Percentiles rank a stretch among this genome's conserved stretches.
phyloP scores from a whole-genome alignment of 768 basidiomycete genomes.

The Leucocoprinus birnbaumii region DNA sequence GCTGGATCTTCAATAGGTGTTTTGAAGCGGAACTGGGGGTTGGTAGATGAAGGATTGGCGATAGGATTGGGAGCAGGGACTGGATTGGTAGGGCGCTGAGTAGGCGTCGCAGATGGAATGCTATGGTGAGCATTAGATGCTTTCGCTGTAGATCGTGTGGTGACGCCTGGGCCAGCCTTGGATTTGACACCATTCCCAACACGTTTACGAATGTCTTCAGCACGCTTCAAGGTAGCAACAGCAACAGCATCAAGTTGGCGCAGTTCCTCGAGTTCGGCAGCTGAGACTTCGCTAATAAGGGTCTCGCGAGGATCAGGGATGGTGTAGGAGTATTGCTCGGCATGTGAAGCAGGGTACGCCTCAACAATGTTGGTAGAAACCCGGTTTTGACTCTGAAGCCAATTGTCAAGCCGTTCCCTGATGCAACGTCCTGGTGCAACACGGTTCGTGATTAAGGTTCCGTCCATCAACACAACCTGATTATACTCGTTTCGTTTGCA shows the following conservation, averaged over 20 bases:
- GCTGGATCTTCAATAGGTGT: slow-evolving; percentile 14
- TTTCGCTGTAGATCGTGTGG: slow-evolving; percentile 1
- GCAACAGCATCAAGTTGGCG: neutral
- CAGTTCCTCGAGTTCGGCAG: neutral
- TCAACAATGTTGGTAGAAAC: slow-evolving; percentile 8
- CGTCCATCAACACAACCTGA: neutral
- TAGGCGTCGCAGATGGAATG: neutral
- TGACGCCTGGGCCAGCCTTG: neutral
- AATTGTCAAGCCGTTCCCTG: slow-evolving; percentile 12
- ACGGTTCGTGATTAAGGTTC: neutral
- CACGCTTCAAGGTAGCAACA: neutral
- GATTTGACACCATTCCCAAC: neutral
- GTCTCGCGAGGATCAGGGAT: neutral
- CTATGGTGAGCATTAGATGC: neutral
- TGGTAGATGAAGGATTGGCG: neutral
- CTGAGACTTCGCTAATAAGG: neutral
- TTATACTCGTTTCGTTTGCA: neutral
- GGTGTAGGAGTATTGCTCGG: neutral
- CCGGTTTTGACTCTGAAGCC: neutral
- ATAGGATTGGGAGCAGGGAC: neutral
- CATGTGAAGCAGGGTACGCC: neutral
- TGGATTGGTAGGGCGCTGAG: too few relatives aligned
- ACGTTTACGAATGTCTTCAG: neutral
- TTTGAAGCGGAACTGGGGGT: slow-evolving; percentile 11
- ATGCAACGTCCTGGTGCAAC: neutral